phyloP scores from a whole-genome alignment of 2,329 filamentous ascomycete genomes.

The Diaporthe humulicola region DNA sequence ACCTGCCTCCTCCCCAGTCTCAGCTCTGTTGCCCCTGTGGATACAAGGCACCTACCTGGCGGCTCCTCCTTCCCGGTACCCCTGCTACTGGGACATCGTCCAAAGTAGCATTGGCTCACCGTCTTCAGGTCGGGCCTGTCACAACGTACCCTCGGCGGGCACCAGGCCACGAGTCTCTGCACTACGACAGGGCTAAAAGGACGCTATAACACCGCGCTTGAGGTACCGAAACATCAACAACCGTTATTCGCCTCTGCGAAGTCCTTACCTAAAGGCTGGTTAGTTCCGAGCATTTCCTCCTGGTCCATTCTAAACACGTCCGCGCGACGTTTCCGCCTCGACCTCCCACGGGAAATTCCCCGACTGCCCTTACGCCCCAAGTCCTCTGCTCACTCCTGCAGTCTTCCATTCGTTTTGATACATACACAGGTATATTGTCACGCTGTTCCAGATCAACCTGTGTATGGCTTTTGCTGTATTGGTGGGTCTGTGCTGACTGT shows the following conservation, averaged over 20 bases:
- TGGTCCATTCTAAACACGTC: slow-evolving; percentile 26
- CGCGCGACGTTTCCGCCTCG: slow-evolving; percentile 32
- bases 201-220: slow-evolving; percentile 27
- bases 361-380: not conserved
- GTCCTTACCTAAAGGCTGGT: slow-evolving; percentile 29
- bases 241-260: slow-evolving; percentile 37
- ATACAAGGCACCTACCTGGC: slow-evolving; percentile 26
- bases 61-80: slow-evolving; percentile 32
- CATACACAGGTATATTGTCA: slow-evolving; percentile 23
- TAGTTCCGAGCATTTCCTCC: slow-evolving; percentile 34
- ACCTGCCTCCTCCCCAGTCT: slow-evolving; percentile 26
- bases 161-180: slow-evolving; percentile 32
- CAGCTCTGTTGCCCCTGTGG: slow-evolving; percentile 32
- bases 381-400: not conserved
- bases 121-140: slow-evolving; percentile 24
- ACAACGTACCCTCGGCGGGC: slow-evolving; percentile 19
- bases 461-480: not conserved
- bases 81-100: slow-evolving; percentile 29
- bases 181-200: slow-evolving; percentile 35
- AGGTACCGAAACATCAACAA: slow-evolving; percentile 33
- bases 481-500: slow-evolving; percentile 26
- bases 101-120: slow-evolving; percentile 25
- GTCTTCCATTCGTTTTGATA: slow-evolving; percentile 24
- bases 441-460: not conserved
- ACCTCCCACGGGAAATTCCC: slow-evolving; percentile 15